Conservation (phyloP, 345 rosid species). For the Salix exigua region DNA sequence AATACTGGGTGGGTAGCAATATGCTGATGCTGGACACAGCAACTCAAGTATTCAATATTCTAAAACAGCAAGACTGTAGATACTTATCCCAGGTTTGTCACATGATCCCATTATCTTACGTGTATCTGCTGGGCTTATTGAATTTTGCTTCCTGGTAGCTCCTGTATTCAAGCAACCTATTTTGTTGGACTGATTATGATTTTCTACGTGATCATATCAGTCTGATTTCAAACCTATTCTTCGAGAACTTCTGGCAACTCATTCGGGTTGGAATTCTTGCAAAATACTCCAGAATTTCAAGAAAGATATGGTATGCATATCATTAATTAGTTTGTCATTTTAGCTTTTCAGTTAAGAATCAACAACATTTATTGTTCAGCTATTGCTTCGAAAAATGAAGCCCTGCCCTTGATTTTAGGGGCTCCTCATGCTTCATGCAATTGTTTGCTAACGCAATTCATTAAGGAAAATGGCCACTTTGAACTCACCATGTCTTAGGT, state of each 20-base stretch:
- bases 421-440: background rate
- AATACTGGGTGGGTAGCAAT: slow-evolving; percentile 71
- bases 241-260: slow-evolving; percentile 70
- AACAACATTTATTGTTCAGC: background rate
- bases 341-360: background rate
- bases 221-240: slow-evolving; percentile 77
- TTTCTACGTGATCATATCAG: slow-evolving; percentile 33
- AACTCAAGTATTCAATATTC: slow-evolving; percentile 57
- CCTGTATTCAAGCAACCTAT: background rate
- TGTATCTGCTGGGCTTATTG: background rate
- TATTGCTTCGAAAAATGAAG: background rate
- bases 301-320: slow-evolving; percentile 76
- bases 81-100: slow-evolving; percentile 72
- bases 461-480: background rate
- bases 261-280: slow-evolving; percentile 80
- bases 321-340: background rate
- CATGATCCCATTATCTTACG: background rate
- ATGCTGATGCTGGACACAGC: slow-evolving; percentile 66
- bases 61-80: slow-evolving; percentile 63
- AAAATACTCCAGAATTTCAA: slow-evolving; percentile 72
- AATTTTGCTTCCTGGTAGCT: slow-evolving; percentile 4
- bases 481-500: background rate
- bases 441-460: background rate
- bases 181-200: slow-evolving; percentile 2
- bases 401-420: background rate